Conservation (phyloP, 495 filamentous ascomycete genomes). For the Hypomontagnella submonticulosa region DNA sequence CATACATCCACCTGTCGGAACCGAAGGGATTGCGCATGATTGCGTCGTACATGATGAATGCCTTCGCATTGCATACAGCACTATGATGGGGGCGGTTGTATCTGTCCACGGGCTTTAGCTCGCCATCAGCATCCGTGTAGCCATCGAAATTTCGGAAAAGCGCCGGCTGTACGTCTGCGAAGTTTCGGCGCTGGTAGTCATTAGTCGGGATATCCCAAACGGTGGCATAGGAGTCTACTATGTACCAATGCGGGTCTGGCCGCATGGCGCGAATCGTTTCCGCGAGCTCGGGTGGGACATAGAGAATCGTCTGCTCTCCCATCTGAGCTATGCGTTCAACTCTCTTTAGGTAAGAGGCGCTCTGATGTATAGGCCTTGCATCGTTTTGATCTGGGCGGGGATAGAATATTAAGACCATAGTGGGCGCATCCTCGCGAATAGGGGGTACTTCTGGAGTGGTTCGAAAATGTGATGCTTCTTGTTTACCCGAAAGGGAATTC, state of each 20-base stretch:
- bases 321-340: constrained; percentile 38
- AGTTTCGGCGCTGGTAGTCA: constrained; percentile 37
- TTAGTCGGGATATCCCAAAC: constrained; percentile 43
- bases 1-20: constrained; percentile 36
- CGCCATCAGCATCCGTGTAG: constrained; percentile 49
- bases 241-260: constrained; percentile 33
- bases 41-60: constrained; percentile 43
- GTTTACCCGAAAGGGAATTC: constrained; percentile 17
- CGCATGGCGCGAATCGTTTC: constrained; percentile 27
- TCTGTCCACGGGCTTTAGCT: constrained; percentile 26
- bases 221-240: constrained; percentile 33
- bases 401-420: constrained; percentile 39
- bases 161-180: constrained; percentile 30
- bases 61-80: constrained; percentile 41
- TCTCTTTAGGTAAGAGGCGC: constrained; percentile 34
- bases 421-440: constrained; percentile 26
- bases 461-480: background rate
- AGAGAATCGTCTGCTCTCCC: constrained; percentile 40
- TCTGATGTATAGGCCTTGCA: constrained; percentile 32
- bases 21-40: constrained; percentile 41
- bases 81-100: constrained; percentile 42
- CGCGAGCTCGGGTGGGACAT: constrained; percentile 30
- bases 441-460: constrained; percentile 22
- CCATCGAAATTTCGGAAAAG: constrained; percentile 47
- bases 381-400: constrained; percentile 32